Evolutionary conservation across 2,329 filamentous ascomycete genomes (phyloP).

Genomic region (Fusarium bulbicola): DNA sequence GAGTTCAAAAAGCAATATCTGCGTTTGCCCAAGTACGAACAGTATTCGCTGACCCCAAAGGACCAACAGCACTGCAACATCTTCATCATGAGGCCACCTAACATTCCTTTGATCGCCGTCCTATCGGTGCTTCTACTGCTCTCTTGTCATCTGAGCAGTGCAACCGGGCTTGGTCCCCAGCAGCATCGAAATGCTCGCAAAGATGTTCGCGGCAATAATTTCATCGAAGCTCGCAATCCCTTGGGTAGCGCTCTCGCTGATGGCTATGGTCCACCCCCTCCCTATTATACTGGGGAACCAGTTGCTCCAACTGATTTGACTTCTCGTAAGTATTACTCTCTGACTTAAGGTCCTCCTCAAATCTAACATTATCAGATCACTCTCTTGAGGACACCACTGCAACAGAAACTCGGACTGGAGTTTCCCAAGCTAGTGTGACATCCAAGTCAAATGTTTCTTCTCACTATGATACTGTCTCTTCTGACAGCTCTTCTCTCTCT

Average conservation of each 20-base stretch:
- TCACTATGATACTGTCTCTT: background rate
- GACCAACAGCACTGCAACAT: background rate
- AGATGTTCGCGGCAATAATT: slow-evolving; percentile 11
- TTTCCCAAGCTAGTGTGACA: background rate
- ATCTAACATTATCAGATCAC: slow-evolving; percentile 27
- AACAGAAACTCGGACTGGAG: background rate
- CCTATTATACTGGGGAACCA: slow-evolving; percentile 32
- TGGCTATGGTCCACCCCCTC: slow-evolving; percentile 35
- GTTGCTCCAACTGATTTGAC: background rate
- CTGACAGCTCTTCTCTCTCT: background rate
- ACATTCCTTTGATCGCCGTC: slow-evolving; percentile 44
- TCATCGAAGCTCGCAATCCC: slow-evolving; percentile 14
- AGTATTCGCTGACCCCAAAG: background rate
- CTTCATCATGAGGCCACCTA: slow-evolving; percentile 50
- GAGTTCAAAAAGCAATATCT: background rate
- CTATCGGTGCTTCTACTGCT: slow-evolving; percentile 44
- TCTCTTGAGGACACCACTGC: slow-evolving; percentile 1
- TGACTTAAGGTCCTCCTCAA: too few relatives aligned
- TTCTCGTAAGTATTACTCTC: slow-evolving; percentile 20
- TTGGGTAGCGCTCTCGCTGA: slow-evolving; percentile 18
- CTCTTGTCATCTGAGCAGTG: slow-evolving; percentile 23
- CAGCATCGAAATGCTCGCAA: background rate
- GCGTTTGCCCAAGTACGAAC: background rate
- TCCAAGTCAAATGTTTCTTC: background rate
- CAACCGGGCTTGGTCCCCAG: slow-evolving; percentile 5